Evolutionary conservation across 768 basidiomycete species (phyloP), one percentile per base, ranked within the genome.

Genomic region (Chlorophyllum brunneum): DNA sequence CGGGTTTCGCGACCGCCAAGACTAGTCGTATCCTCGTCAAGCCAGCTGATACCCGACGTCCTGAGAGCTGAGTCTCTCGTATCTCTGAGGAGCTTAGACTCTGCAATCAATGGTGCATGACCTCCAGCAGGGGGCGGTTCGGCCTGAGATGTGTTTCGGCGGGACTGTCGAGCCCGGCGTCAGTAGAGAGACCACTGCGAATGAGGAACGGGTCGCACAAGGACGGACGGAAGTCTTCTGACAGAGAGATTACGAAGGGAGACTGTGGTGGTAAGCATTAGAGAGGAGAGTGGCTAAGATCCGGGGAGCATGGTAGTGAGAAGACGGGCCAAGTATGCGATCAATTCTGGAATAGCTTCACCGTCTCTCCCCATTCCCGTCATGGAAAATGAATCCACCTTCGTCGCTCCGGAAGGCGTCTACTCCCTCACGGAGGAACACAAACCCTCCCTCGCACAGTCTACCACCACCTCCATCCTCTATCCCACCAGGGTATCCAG

Each of bases 371-470:
- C n/a, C n/a, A n/a, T 27, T 59, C 36, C 31, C 27, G 46, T 59
- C 58, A 89, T 90, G 85, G 88, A 92, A 75, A 88, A 79, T 76
- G 88, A 90, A 48, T 78, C 80, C 54, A 86, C 88, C 23, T 92
- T 93, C 67, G 85, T 92, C 39, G 90, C 91, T 29, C 91, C 91
- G 47, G 91, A 93, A 68, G 91, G 91, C 59, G 88, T 92, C 37
- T 93, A 93, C 73, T 85, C 88, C 22, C 80, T 91, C 64, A 89
- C 86, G 15, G 91, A 92, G 60, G 92, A 92, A 63, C 85, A 88
- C 75, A 90, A 85, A 66, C 83, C 87, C 0, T 70, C 76, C 38
- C 64, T 72, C 29, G 59, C 72, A 43, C 76, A 77, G 56, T 68
- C 68, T 46, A 68, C 69, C 60, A 70, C 70, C 5, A 63, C 73